Evolutionary conservation across 2,329 filamentous ascomycete species (phyloP).

Genomic region (Curvularia spicifera): DNA sequence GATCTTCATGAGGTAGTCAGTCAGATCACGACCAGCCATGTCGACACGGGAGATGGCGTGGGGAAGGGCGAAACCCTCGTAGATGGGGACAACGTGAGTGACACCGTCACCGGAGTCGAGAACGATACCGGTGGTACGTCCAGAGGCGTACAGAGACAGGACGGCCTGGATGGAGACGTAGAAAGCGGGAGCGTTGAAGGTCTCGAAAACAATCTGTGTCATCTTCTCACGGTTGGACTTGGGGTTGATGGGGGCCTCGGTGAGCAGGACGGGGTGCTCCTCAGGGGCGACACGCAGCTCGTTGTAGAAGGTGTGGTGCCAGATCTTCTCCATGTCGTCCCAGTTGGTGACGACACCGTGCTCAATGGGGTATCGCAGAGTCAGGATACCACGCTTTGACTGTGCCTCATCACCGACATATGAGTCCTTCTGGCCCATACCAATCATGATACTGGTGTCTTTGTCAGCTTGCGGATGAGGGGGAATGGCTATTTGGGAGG

Average conservation of each 20-base stretch:
- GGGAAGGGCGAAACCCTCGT: constrained; percentile 99
- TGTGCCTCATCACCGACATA: constrained; percentile 99
- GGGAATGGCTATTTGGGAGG: constrained; percentile 18
- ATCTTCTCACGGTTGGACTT: constrained; percentile 99
- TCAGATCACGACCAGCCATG: constrained; percentile 99
- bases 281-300: constrained; percentile 99
- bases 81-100: constrained; percentile 99
- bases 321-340: constrained; percentile 99
- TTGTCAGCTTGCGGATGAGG: constrained; percentile 48
- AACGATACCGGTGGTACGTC: constrained; percentile 99
- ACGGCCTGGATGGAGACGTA: constrained; percentile 99
- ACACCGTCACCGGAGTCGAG: constrained; percentile 99
- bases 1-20: constrained; percentile 99
- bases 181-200: constrained; percentile 99
- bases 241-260: constrained; percentile 99
- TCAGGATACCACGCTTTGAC: constrained; percentile 99
- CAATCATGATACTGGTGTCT: constrained; percentile 93
- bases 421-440: constrained; percentile 99
- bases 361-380: constrained; percentile 99
- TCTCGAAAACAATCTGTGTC: constrained; percentile 99
- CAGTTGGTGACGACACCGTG: constrained; percentile 99
- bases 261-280: constrained; percentile 99
- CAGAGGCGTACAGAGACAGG: constrained; percentile 97
- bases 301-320: constrained; percentile 99
- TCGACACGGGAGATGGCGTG: constrained; percentile 99